These are phyloP conservation scores for Viola odorata DNA, from an alignment of 345 rosid species.

Conservation along the genomic window DNA sequence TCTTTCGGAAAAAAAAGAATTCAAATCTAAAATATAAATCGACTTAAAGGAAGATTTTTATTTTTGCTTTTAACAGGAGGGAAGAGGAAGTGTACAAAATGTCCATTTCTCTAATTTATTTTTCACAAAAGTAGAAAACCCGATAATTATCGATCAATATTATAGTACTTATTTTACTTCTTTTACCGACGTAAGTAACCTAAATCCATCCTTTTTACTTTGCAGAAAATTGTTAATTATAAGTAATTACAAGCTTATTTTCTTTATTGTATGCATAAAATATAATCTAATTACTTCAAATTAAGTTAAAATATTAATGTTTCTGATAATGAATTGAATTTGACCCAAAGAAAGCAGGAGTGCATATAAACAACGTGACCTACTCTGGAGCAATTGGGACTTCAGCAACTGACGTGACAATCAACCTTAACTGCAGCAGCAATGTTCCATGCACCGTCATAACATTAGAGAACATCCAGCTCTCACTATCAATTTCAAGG, in stretches of 20 bases:
- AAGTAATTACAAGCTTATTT: background rate
- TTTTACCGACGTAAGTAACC: background rate
- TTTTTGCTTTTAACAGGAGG: constrained; percentile 9
- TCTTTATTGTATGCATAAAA: too few species aligned
- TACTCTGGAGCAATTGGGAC: constrained; percentile 25
- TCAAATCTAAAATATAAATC: too few species aligned
- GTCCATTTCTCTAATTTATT: constrained; percentile 25
- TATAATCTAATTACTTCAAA: too few species aligned
- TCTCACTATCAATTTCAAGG: constrained; percentile 7
- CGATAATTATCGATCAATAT: constrained; percentile 27
- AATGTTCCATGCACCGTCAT: constrained; percentile 26
- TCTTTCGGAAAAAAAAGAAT: too few species aligned
- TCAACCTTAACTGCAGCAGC: constrained; percentile 33
- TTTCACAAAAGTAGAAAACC: constrained; percentile 20
- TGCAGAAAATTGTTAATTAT: background rate
- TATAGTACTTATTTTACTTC: constrained; percentile 14
- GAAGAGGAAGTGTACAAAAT: constrained; percentile 20
- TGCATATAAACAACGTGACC: constrained; percentile 26
- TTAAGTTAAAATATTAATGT: background rate
- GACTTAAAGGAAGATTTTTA: too few species aligned
- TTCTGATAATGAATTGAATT: background rate
- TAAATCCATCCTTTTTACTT: background rate
- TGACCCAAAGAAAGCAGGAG: constrained; percentile 23
- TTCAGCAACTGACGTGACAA: constrained; percentile 25
- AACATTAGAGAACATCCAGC: constrained; percentile 12